Percentiles rank a stretch among this genome's conserved stretches.
Evolutionary conservation across 306 rosid species (phyloP).

Genomic region (Prunus padus): DNA sequence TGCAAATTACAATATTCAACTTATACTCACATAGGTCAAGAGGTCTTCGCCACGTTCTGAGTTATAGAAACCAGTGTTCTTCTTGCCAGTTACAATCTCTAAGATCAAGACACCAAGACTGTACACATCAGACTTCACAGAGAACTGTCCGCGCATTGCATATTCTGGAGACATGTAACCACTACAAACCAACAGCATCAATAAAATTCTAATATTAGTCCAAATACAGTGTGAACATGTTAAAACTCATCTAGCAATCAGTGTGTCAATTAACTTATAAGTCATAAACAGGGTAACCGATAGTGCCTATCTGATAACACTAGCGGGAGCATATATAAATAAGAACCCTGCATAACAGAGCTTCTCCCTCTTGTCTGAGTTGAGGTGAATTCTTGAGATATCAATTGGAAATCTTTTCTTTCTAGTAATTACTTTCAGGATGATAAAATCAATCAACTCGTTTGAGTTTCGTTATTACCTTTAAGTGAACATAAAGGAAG

Average conservation of each 20-base stretch:
- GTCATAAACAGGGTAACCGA: too few relatives aligned
- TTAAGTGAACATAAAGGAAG: background rate
- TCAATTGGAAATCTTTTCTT: too few relatives aligned
- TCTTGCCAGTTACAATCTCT: conserved; percentile 26
- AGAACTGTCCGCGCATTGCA: conserved; percentile 6
- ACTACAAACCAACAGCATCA: background rate
- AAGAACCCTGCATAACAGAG: too few relatives aligned
- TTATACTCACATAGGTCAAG: conserved; percentile 3
- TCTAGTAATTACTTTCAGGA: background rate
- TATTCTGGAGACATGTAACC: conserved; percentile 22
- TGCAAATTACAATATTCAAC: background rate
- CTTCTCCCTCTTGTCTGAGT: too few relatives aligned
- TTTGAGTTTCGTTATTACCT: too few relatives aligned
- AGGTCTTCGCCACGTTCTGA: background rate
- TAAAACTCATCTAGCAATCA: too few relatives aligned
- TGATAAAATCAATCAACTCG: too few relatives aligned
- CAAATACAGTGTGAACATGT: background rate
- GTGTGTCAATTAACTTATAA: too few relatives aligned
- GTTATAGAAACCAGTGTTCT: conserved; percentile 17
- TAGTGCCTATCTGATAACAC: too few relatives aligned
- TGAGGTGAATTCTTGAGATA: too few relatives aligned
- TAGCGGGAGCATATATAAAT: too few relatives aligned
- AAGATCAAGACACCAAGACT: conserved; percentile 28
- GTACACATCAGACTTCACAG: conserved; percentile 27
- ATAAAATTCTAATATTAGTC: background rate